Base-by-base conservation (phyloP, 2,329 filamentous ascomycete species). In the Bipolaris cookei region DNA sequence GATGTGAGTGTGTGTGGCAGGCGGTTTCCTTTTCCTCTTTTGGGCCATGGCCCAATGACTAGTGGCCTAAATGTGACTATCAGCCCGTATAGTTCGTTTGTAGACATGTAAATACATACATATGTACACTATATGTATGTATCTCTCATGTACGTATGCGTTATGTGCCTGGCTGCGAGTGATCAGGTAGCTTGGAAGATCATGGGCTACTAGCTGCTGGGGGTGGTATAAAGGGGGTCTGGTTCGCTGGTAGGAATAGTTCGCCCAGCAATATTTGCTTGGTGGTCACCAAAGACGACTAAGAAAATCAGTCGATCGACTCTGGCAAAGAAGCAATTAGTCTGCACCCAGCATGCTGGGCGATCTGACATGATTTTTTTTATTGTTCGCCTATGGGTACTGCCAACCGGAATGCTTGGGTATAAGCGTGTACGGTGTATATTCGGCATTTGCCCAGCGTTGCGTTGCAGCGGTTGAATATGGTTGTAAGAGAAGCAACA, bases 371-470 rank as follows among this genome's bases (percentile, higher is more conserved):
- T 37, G 44, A 37, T 13, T 35, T 37, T 44, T 25, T 43, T 42
- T n/a, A 6, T n/a, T 34, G 16, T 13, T 20, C 32, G 32, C 30
- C 18, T 37, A 6, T 21, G 44, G 30, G 30, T 16, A 37, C 23
- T 47, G 30, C 44, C 30, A 34, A 23, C 44, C 13, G 35, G 8
- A 21, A 47, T 47, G 30, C 20, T 20, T 37, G 44, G 30, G 32
- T 32, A 47, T 47, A 47, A 47, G 44, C 44, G 13, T 47, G 44
- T 47, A 47, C 44, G 44, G 44, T 23, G 32, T 37, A 47, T 47
- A 47, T 47, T 47, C 44, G 44, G 44, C 44, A 45, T 6, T 18
- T 20, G 23, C 25, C 8, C 25, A 47, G 32, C 18, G 44, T 37
- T 35, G 32, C 18, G 44, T 37, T 35, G 11, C 30, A 35, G 44